Evolutionary conservation across 1,284 basidiomycete genomes (phyloP).

Genomic region (Mycosarcoma maydis): DNA sequence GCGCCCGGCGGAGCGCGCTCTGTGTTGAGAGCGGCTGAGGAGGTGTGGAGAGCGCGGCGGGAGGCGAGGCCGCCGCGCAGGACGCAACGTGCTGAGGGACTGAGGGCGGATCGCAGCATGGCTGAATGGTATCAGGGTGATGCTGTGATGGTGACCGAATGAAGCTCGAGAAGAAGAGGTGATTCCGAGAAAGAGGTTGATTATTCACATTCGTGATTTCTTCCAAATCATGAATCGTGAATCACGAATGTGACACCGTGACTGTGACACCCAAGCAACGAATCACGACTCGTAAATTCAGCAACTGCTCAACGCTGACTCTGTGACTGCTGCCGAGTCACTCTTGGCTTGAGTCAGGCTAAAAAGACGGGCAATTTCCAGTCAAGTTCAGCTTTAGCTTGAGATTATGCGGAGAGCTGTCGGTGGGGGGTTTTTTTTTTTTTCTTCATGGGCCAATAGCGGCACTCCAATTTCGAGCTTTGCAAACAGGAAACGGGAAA

Average conservation of each 20-base stretch:
- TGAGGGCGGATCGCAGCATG: conserved; percentile 36
- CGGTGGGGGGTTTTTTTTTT: conserved; percentile 4
- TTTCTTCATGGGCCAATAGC: conserved; percentile 40
- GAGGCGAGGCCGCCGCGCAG: conserved; percentile 20
- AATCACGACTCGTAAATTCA: no score
- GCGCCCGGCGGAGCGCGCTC: conserved; percentile 55
- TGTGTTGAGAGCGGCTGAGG: conserved; percentile 12
- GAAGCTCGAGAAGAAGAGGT: conserved; percentile 1
- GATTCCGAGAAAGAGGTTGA: background rate
- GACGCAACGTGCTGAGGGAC: conserved; percentile 16
- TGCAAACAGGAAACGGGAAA: background rate
- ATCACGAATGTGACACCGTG: no score
- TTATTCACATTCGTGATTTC: background rate
- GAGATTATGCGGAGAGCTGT: conserved; percentile 5
- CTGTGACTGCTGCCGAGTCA: conserved; percentile 24
- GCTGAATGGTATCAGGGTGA: background rate
- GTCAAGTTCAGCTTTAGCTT: no score
- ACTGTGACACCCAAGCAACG: no score
- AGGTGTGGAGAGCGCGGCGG: conserved; percentile 34
- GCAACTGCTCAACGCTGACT: no score
- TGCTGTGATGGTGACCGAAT: conserved; percentile 1
- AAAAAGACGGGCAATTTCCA: conserved; percentile 8
- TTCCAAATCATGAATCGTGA: no score
- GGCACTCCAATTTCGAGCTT: background rate
- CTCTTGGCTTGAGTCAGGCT: background rate